A percentile compares a stretch with the other conserved stretches of the same genome.
Evolutionary conservation across 345 rosid species (phyloP).

Genomic region (Jatropha curcas): DNA sequence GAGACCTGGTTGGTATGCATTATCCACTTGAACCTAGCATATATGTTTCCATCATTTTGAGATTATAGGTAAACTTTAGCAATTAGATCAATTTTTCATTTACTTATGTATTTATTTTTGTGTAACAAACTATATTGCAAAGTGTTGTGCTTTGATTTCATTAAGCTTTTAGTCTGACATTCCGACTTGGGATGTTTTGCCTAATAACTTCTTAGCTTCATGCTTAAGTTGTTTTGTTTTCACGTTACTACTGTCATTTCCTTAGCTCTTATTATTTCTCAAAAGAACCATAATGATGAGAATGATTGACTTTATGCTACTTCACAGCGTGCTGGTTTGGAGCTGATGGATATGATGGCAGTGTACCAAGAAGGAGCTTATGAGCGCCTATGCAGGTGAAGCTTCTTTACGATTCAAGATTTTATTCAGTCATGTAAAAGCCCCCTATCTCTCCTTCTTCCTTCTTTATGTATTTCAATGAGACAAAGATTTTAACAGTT

Average conservation of each 20-base stretch:
- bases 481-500: background rate
- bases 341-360: slow-evolving; percentile 99
- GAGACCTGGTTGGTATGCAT: too few species aligned
- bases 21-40: too few species aligned
- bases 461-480: too few species aligned
- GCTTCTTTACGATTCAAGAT: background rate
- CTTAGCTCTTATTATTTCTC: background rate
- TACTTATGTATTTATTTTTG: background rate
- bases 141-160: background rate
- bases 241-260: background rate
- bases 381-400: slow-evolving; percentile 95
- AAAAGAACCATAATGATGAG: background rate
- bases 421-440: background rate
- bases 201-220: background rate
- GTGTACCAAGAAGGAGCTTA: slow-evolving; percentile 98
- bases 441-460: background rate
- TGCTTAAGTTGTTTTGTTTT: background rate
- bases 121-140: background rate
- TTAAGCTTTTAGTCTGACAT: background rate
- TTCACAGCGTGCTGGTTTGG: slow-evolving; percentile 95
- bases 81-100: too few species aligned
- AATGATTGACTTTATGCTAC: slow-evolving; percentile 25
- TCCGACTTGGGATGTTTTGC: background rate
- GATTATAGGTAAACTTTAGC: too few species aligned
- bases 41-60: too few species aligned